Evolutionary conservation across 176 grass and related monocot species (phyloP).

Genomic region (Raddia guianensis): DNA sequence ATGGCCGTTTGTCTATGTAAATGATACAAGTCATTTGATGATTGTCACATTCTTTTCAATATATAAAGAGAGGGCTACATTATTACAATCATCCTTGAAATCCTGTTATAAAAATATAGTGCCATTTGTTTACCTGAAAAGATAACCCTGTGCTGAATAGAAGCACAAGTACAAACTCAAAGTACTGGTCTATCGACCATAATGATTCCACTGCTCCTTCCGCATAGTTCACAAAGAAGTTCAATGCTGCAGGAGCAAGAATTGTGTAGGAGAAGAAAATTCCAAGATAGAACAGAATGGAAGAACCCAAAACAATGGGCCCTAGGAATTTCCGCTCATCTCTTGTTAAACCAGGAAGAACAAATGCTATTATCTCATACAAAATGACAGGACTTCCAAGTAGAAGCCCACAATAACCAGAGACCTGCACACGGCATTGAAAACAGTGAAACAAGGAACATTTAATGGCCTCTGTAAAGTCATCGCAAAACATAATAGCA

Average conservation of each 20-base stretch:
- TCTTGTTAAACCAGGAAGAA: constrained; percentile 88
- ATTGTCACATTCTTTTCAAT: constrained; percentile 15
- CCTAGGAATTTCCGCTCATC: constrained; percentile 89
- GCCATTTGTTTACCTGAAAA: constrained; percentile 74
- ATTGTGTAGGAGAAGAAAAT: constrained; percentile 89
- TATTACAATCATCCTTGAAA: constrained; percentile 8
- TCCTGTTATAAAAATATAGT: neutral
- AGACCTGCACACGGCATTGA: constrained; percentile 66
- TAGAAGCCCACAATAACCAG: constrained; percentile 96
- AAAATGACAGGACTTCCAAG: constrained; percentile 91
- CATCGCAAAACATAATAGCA: neutral
- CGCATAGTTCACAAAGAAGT: constrained; percentile 96
- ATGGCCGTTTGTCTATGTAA: neutral
- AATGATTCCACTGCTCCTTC: constrained; percentile 95
- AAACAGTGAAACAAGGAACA: constrained; percentile 28
- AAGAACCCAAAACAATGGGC: constrained; percentile 95
- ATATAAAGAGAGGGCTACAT: neutral
- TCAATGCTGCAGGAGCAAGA: constrained; percentile 88
- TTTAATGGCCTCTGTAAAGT: neutral
- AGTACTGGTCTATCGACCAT: constrained; percentile 98
- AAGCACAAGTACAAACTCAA: constrained; percentile 93
- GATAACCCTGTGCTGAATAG: constrained; percentile 96
- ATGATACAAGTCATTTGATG: neutral
- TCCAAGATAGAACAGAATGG: constrained; percentile 88
- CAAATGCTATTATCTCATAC: constrained; percentile 96